A percentile compares a stretch with the other conserved stretches of the same genome.
phyloP scores from a whole-genome alignment of 768 basidiomycete species.

The Auriscalpium orientale region DNA sequence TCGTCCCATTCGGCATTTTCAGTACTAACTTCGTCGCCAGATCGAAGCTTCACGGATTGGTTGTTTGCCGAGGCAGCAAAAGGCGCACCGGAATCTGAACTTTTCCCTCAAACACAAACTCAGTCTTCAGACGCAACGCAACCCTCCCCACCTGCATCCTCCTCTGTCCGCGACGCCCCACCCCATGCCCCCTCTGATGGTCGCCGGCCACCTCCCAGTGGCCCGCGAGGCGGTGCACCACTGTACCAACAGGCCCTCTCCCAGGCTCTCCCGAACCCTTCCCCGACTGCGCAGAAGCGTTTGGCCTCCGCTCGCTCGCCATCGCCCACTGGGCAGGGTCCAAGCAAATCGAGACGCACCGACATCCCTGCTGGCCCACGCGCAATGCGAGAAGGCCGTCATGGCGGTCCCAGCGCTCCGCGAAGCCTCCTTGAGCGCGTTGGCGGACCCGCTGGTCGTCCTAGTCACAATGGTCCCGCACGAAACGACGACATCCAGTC shows the following conservation, averaged over 20 bases:
- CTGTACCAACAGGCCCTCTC: slow-evolving; percentile 65
- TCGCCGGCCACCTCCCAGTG: slow-evolving; percentile 37
- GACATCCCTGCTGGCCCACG: slow-evolving; percentile 82
- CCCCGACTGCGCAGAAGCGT: slow-evolving; percentile 19
- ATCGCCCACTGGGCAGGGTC: slow-evolving; percentile 15
- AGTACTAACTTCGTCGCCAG: slow-evolving; percentile 32
- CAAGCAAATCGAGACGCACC: slow-evolving; percentile 64
- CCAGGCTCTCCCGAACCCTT: slow-evolving; percentile 10
- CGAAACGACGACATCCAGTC: slow-evolving; percentile 63
- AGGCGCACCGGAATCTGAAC: slow-evolving; percentile 43
- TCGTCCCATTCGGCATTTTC: not conserved
- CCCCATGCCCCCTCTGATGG: slow-evolving; percentile 31
- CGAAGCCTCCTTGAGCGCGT: slow-evolving; percentile 78
- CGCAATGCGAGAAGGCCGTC: slow-evolving; percentile 51
- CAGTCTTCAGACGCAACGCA: slow-evolving; percentile 27
- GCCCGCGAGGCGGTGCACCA: slow-evolving; percentile 42
- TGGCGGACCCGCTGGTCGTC: slow-evolving; percentile 26
- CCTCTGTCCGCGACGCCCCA: slow-evolving; percentile 21
- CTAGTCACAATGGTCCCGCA: slow-evolving; percentile 21
- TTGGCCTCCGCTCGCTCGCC: slow-evolving; percentile 20
- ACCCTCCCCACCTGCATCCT: slow-evolving; percentile 11
- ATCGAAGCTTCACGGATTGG: slow-evolving; percentile 83
- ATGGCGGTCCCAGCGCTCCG: slow-evolving; percentile 25
- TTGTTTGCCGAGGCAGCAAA: slow-evolving; percentile 75
- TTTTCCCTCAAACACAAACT: slow-evolving; percentile 14